phyloP scores from a whole-genome alignment of 139 green algal species.

The Closterium sp. region DNA sequence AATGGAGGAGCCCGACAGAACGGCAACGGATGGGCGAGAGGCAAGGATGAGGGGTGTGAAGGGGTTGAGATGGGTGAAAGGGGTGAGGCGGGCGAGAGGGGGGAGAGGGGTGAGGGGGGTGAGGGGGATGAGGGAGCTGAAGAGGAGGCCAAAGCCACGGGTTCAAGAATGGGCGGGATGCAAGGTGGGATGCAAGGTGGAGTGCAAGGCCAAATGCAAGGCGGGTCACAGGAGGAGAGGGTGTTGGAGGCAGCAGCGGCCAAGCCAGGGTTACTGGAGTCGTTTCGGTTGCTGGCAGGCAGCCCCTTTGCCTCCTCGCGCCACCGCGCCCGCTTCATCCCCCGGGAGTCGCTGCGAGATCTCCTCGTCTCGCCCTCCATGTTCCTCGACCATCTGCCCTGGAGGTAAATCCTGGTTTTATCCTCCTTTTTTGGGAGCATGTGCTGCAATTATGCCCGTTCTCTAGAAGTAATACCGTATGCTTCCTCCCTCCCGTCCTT shows the following conservation, averaged over 20 bases:
- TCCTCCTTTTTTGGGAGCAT: no score
- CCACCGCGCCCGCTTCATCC: conserved; percentile 19
- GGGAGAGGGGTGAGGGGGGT: not conserved
- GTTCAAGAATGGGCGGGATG: no score
- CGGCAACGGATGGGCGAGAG: not conserved
- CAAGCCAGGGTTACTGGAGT: not conserved
- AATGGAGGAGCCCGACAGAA: not conserved
- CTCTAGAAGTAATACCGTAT: no score
- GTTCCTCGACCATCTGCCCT: conserved; percentile 49
- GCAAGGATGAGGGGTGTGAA: not conserved
- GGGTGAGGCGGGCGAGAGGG: not conserved
- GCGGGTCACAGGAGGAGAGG: not conserved
- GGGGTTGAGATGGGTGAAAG: not conserved
- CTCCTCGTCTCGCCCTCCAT: conserved; percentile 33
- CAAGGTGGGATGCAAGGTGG: not conserved
- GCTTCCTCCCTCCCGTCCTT: no score
- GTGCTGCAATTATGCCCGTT: no score
- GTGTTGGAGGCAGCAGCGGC: not conserved
- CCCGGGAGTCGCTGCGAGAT: not conserved
- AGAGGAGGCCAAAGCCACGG: no score
- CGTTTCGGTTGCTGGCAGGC: not conserved
- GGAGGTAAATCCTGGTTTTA: conserved; percentile 19
- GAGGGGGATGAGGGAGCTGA: not conserved
- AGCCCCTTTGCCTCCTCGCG: not conserved
- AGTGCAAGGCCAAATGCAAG: not conserved